phyloP scores from a whole-genome alignment of 139 green algal species.

The Chlorella sp. region DNA sequence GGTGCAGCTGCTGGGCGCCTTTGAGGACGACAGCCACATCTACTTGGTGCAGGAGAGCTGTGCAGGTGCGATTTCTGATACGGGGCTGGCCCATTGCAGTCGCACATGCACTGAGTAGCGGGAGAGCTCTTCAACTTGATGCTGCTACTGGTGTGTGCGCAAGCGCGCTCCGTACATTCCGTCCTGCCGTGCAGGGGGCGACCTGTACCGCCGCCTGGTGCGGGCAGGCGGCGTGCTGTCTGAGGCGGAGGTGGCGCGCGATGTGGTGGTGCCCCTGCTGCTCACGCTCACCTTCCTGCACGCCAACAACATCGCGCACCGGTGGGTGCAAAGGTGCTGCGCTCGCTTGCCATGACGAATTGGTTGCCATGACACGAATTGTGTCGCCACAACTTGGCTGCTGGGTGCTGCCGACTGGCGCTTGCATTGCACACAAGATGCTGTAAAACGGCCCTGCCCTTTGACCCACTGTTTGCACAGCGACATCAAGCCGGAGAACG shows the following conservation, averaged over 20 bases:
- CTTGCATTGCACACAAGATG: not conserved
- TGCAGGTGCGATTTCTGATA: constrained; percentile 56
- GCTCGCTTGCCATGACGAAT: too few species aligned
- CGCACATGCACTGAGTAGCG: too few species aligned
- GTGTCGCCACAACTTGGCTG: not conserved
- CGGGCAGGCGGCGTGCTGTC: constrained; percentile 57
- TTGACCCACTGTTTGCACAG: constrained; percentile 7
- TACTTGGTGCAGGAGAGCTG: constrained; percentile 85
- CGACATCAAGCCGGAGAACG: constrained; percentile 86
- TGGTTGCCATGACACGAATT: not conserved
- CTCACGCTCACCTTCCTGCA: constrained; percentile 78
- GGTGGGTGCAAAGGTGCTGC: not conserved
- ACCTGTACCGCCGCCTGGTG: constrained; percentile 82
- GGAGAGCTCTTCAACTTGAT: not conserved
- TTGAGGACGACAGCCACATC: constrained; percentile 76
- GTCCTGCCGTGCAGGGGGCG: constrained; percentile 51
- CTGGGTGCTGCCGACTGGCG: not conserved
- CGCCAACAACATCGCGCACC: constrained; percentile 67
- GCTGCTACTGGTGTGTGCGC: not conserved
- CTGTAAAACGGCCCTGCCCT: not conserved
- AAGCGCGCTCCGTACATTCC: not conserved
- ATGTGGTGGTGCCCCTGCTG: constrained; percentile 80
- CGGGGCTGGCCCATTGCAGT: too few species aligned
- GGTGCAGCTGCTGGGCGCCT: constrained; percentile 74
- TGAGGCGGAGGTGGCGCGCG: constrained; percentile 56